These are phyloP conservation scores for Saccharomyces hybrid DNA, from an alignment of 1,139 yeast genomes.

Conservation along the genomic window DNA sequence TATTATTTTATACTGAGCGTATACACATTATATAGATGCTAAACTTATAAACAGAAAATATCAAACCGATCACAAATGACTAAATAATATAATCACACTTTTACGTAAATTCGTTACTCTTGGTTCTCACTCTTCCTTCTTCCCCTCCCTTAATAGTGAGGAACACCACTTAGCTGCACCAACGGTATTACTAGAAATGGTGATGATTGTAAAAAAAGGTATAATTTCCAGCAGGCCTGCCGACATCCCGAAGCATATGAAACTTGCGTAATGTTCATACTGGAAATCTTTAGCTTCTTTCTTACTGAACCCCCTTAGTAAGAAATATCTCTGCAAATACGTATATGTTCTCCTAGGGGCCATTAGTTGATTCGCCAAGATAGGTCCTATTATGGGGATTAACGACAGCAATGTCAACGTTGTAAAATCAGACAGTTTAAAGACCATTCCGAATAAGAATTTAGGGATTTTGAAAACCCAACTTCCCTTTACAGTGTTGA, in stretches of 20 bases:
- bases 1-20: conserved; percentile 31
- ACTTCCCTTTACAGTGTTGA: conserved; percentile 5
- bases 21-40: background rate
- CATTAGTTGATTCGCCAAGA: conserved; percentile 19
- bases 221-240: conserved; percentile 29
- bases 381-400: conserved; percentile 28
- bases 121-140: conserved; percentile 3
- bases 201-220: conserved; percentile 27
- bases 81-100: background rate
- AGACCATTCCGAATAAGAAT: conserved; percentile 3
- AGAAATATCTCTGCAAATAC: conserved; percentile 19
- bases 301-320: conserved; percentile 11
- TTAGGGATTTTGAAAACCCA: conserved; percentile 10
- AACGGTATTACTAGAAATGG: conserved; percentile 28
- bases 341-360: conserved; percentile 23
- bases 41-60: background rate
- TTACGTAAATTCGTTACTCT: background rate
- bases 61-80: background rate
- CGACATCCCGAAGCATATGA: conserved; percentile 28
- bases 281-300: conserved; percentile 14
- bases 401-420: conserved; percentile 16
- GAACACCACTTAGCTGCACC: conserved; percentile 28
- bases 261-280: conserved; percentile 22
- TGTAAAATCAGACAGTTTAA: conserved; percentile 4
- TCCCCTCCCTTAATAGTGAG: conserved; percentile 9